Conservation (phyloP, 495 filamentous ascomycete species). For the Schizothecium vesticola region DNA sequence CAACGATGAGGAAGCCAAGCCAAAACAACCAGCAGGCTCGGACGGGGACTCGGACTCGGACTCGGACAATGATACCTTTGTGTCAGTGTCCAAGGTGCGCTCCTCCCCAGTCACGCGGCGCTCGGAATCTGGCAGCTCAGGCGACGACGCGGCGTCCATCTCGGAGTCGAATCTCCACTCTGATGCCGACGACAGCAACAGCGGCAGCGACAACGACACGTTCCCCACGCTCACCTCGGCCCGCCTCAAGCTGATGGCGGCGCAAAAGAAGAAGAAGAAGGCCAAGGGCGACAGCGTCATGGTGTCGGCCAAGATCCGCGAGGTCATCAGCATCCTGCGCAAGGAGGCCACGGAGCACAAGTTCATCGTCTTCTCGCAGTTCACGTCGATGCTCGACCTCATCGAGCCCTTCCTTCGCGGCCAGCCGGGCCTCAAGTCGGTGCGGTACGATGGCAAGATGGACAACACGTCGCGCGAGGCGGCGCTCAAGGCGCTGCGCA, state of each 20-base stretch:
- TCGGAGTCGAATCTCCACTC: constrained; percentile 36
- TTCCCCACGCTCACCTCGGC: neutral
- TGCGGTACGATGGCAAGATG: constrained; percentile 95
- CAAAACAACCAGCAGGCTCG: constrained; percentile 37
- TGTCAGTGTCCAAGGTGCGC: constrained; percentile 38
- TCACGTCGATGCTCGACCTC: constrained; percentile 93
- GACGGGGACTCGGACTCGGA: constrained; percentile 21
- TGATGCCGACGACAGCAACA: constrained; percentile 30
- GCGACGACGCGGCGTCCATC: constrained; percentile 21
- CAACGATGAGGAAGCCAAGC: constrained; percentile 30
- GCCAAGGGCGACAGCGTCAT: constrained; percentile 37
- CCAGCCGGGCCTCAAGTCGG: constrained; percentile 62
- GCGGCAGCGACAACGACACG: neutral
- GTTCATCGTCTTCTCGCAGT: constrained; percentile 96
- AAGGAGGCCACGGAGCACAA: constrained; percentile 75
- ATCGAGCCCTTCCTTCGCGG: constrained; percentile 82
- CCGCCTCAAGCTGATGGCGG: neutral
- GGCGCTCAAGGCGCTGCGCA: constrained; percentile 63
- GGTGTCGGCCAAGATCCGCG: constrained; percentile 85
- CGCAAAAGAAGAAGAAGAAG: constrained; percentile 20
- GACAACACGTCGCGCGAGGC: constrained; percentile 88
- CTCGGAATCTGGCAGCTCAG: constrained; percentile 11
- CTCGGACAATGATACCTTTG: constrained; percentile 34
- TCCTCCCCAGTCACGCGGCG: constrained; percentile 17
- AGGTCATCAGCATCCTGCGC: constrained; percentile 73